Percentiles rank a stretch among this genome's conserved stretches.
Conservation (phyloP, 208 protist species). For the Novymonas esmeraldas region DNA sequence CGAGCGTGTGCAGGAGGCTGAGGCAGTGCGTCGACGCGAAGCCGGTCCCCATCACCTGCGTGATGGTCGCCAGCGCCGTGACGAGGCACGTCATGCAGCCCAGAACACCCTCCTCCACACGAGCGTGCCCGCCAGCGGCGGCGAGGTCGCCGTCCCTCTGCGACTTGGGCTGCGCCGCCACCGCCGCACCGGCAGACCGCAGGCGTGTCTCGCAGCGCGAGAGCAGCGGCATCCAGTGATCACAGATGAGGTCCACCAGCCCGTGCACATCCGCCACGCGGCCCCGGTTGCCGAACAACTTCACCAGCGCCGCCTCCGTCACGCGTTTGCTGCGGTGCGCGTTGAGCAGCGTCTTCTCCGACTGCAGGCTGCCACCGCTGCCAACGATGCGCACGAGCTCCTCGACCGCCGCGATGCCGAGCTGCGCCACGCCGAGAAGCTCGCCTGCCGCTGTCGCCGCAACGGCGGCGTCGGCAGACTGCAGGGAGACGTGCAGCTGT, state of each 20-base stretch:
- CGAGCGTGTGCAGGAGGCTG: slow-evolving; percentile 51
- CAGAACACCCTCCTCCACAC: slow-evolving; percentile 33
- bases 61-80: slow-evolving; percentile 58
- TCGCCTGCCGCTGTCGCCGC: slow-evolving; percentile 16
- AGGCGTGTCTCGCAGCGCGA: slow-evolving; percentile 36
- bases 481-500: slow-evolving; percentile 20
- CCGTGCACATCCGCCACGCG: slow-evolving; percentile 68
- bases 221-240: slow-evolving; percentile 50
- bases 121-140: background rate
- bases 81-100: slow-evolving; percentile 40
- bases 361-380: slow-evolving; percentile 84
- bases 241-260: slow-evolving; percentile 52
- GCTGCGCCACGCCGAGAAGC: slow-evolving; percentile 45
- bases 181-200: slow-evolving; percentile 17
- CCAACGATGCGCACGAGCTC: slow-evolving; percentile 85
- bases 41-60: slow-evolving; percentile 72
- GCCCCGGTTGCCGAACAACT: slow-evolving; percentile 82
- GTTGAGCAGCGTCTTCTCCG: slow-evolving; percentile 88
- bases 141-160: background rate
- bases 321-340: slow-evolving; percentile 69
- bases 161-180: background rate
- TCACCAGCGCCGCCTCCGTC: slow-evolving; percentile 71
- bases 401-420: slow-evolving; percentile 72
- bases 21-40: slow-evolving; percentile 64
- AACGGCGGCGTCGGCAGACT: slow-evolving; percentile 3